Conservation (phyloP, 2,329 filamentous ascomycete species). For the Daldinia eschscholtzii region DNA sequence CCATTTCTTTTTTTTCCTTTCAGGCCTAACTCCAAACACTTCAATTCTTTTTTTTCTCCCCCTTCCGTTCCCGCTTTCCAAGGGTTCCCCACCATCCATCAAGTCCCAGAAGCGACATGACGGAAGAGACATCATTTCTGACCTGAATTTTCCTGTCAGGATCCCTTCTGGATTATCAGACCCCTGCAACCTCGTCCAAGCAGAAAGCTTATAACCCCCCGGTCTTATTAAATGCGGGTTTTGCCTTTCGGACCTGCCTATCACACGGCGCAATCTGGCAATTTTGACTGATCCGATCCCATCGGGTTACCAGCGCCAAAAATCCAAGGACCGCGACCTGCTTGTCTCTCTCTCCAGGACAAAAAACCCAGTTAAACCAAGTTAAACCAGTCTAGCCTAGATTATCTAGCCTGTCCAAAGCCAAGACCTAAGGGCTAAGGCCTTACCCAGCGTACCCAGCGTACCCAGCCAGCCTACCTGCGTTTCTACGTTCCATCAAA, state of each 20-base stretch:
- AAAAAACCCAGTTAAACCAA: not conserved
- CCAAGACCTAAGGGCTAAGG: conserved; percentile 7
- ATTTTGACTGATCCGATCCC: conserved; percentile 45
- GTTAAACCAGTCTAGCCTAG: conserved; percentile 6
- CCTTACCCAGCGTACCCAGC: not conserved
- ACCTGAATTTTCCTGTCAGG: conserved; percentile 39
- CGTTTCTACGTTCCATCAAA: conserved; percentile 3
- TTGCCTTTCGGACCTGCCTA: conserved; percentile 43
- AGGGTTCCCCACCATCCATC: conserved; percentile 19
- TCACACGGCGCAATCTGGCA: conserved; percentile 46
- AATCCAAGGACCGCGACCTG: conserved; percentile 33
- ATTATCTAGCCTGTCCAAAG: conserved; percentile 1
- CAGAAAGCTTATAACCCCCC: conserved; percentile 44
- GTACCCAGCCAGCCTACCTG: not conserved
- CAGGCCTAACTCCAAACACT: not conserved
- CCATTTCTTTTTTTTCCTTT: conserved; percentile 1
- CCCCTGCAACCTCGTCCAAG: conserved; percentile 43
- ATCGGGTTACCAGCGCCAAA: conserved; percentile 45
- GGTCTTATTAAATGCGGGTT: conserved; percentile 44
- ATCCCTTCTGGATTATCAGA: conserved; percentile 34
- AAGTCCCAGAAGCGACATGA: conserved; percentile 27
- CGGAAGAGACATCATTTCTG: conserved; percentile 37
- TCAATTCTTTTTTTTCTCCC: not conserved
- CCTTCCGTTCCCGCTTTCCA: not conserved
- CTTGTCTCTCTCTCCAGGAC: conserved; percentile 5